These are phyloP conservation scores for Hanseniaspora uvarum DNA, from an alignment of 1,139 yeast species.

Conservation along the genomic window DNA sequence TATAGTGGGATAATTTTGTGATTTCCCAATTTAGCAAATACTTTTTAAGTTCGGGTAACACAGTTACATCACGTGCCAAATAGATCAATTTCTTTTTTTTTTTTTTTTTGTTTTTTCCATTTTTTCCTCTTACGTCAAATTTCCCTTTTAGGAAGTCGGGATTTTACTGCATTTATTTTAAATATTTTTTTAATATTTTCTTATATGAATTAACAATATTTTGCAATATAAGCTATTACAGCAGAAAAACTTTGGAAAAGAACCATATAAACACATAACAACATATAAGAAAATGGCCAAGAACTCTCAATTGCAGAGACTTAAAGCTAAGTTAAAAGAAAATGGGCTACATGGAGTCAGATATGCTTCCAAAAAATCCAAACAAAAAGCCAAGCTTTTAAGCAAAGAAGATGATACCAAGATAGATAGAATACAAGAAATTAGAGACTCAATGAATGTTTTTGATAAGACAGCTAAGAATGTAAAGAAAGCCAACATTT, in stretches of 20 bases:
- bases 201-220: too few species aligned
- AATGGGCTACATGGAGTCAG: constrained; percentile 61
- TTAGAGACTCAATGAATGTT: constrained; percentile 78
- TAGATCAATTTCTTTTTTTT: background rate
- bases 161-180: background rate
- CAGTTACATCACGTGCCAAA: background rate
- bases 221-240: too few species aligned
- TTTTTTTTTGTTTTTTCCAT: background rate
- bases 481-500: constrained; percentile 54
- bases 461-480: constrained; percentile 71
- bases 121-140: background rate
- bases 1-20: background rate
- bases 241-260: too few species aligned
- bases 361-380: constrained; percentile 55
- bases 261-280: background rate
- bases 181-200: background rate
- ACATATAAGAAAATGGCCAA: constrained; percentile 44
- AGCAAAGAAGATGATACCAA: constrained; percentile 63
- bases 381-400: constrained; percentile 38
- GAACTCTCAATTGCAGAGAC: constrained; percentile 77
- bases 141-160: background rate
- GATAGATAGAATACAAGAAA: constrained; percentile 44
- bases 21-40: background rate
- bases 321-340: constrained; percentile 64
- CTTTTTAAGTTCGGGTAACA: background rate